Conservation (phyloP, 306 rosid species). For the Prunus dulcis region DNA sequence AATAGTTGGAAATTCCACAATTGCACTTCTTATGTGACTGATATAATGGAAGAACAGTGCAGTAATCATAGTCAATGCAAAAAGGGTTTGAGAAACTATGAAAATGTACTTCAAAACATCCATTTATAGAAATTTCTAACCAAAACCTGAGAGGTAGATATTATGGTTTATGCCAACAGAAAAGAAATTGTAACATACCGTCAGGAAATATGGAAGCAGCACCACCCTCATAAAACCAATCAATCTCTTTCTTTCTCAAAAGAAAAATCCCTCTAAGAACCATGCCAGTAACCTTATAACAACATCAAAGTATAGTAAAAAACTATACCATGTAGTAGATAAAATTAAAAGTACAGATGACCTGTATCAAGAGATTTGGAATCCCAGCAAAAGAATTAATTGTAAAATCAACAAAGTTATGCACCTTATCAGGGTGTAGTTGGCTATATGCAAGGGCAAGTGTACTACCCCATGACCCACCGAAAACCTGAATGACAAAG, state of each 20-base stretch:
- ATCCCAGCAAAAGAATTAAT: constrained; percentile 7
- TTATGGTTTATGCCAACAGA: constrained; percentile 6
- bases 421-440: constrained; percentile 85
- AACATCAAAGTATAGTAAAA: constrained; percentile 31
- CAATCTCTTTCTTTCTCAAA: constrained; percentile 85
- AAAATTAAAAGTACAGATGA: constrained; percentile 7
- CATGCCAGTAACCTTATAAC: constrained; percentile 77
- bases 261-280: constrained; percentile 89
- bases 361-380: constrained; percentile 5
- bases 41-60: not conserved
- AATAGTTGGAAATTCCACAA: not conserved
- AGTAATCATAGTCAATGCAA: not conserved
- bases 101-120: not conserved
- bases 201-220: constrained; percentile 94
- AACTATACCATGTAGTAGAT: constrained; percentile 11
- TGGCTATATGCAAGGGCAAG: constrained; percentile 93
- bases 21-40: not conserved
- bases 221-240: constrained; percentile 99
- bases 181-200: constrained; percentile 44
- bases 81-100: not conserved
- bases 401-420: constrained; percentile 7
- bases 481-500: constrained; percentile 67
- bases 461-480: constrained; percentile 99
- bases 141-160: not conserved
- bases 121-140: not conserved